phyloP scores from a whole-genome alignment of 306 rosid genomes.

The Trifolium subterraneum region DNA sequence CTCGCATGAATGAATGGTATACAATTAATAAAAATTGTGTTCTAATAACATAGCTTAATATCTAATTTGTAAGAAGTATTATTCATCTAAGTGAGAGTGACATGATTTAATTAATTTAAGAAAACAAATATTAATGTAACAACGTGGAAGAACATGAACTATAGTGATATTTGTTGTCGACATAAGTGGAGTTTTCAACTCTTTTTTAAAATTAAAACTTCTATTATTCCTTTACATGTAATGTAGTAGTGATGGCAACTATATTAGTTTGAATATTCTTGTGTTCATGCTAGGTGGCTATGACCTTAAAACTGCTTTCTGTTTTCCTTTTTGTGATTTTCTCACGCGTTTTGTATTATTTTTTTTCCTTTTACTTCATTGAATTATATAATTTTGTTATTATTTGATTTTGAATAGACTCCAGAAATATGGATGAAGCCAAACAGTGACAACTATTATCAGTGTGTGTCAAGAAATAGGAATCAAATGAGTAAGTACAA shows the following conservation, averaged over 20 bases:
- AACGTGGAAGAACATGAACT: background rate
- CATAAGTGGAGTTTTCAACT: slow-evolving; percentile 12
- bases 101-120: too few relatives aligned
- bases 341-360: slow-evolving; percentile 27
- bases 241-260: background rate
- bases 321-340: background rate
- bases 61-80: too few relatives aligned
- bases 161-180: too few relatives aligned
- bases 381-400: too few relatives aligned
- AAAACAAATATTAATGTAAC: background rate
- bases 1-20: too few relatives aligned
- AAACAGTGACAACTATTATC: slow-evolving; percentile 59
- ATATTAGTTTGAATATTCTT: too few relatives aligned
- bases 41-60: too few relatives aligned
- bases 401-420: slow-evolving; percentile 48
- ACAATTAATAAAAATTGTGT: too few relatives aligned
- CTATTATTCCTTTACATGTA: slow-evolving; percentile 31
- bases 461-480: slow-evolving; percentile 71
- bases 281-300: too few relatives aligned
- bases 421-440: slow-evolving; percentile 95
- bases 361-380: too few relatives aligned
- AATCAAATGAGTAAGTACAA: slow-evolving; percentile 65
- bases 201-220: background rate
- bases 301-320: too few relatives aligned
- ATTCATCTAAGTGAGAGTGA: too few relatives aligned